A percentile compares a stretch with the other conserved stretches of the same genome.
phyloP scores from a whole-genome alignment of 225 moss, liverwort and hornwort species.

The Climacium dendroides region DNA sequence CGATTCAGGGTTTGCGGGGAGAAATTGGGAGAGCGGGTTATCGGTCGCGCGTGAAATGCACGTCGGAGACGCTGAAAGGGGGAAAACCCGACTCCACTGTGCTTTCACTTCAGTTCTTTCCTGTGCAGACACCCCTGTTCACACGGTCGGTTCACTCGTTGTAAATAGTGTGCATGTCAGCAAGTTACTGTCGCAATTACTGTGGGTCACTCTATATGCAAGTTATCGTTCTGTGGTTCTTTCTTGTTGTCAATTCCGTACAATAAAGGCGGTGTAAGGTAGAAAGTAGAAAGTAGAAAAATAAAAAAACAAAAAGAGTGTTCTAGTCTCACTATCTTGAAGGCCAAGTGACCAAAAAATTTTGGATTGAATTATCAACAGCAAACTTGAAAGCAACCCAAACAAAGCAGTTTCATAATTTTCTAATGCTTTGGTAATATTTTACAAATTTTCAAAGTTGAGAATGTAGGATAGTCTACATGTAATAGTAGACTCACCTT shows the following conservation, averaged over 20 bases:
- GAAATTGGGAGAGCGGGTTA: background rate
- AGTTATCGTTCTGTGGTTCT: background rate
- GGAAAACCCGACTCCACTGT: background rate
- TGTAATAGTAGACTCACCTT: background rate
- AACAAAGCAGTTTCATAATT: accelerated
- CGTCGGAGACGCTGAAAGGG: background rate
- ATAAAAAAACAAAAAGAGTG: no score
- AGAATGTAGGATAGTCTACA: accelerated
- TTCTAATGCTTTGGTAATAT: background rate
- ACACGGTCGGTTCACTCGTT: background rate
- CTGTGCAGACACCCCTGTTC: background rate
- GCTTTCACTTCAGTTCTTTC: background rate
- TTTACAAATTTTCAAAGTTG: background rate
- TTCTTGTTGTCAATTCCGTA: background rate
- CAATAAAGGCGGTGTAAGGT: background rate
- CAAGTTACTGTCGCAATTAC: background rate
- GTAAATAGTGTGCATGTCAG: background rate
- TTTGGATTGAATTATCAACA: background rate
- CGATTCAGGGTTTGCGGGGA: background rate
- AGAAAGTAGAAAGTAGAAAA: no score
- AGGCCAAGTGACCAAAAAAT: background rate
- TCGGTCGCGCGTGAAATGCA: background rate
- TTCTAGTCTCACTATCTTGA: background rate
- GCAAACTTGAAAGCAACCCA: accelerated
- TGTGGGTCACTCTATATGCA: background rate